A percentile compares a stretch with the other conserved stretches of the same genome.
These are phyloP conservation scores for Incumbomyces delicatus DNA, from an alignment of 2,329 filamentous ascomycete genomes.

Conservation along the genomic window DNA sequence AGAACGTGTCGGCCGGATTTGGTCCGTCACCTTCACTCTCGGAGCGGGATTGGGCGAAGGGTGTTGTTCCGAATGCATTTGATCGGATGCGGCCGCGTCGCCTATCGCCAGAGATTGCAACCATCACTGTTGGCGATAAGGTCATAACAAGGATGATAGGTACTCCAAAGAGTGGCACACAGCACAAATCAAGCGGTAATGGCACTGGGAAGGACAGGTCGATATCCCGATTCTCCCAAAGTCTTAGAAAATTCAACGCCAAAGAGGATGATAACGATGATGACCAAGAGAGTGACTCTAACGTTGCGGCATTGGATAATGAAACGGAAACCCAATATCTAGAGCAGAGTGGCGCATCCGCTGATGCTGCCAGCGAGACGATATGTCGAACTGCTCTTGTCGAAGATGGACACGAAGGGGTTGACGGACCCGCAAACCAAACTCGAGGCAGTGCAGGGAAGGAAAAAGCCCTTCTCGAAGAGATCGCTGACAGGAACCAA, in stretches of 20 bases:
- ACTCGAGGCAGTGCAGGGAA: constrained; percentile 4
- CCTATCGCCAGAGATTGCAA: constrained; percentile 54
- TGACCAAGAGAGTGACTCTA: constrained; percentile 23
- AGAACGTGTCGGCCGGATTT: neutral
- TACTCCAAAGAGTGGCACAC: constrained; percentile 22
- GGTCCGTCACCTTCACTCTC: too few species aligned
- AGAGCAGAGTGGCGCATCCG: constrained; percentile 1
- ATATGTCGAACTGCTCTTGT: neutral
- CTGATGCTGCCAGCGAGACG: neutral
- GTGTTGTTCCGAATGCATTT: constrained; percentile 50
- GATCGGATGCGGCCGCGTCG: constrained; percentile 57
- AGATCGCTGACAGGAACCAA: constrained; percentile 16
- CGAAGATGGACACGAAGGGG: neutral
- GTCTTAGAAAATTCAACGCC: constrained; percentile 12
- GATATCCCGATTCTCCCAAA: constrained; percentile 17
- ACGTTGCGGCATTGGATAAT: neutral
- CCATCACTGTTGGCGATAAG: constrained; percentile 62
- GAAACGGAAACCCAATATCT: neutral
- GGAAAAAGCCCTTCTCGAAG: constrained; percentile 18
- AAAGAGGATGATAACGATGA: constrained; percentile 25
- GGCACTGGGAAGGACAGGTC: constrained; percentile 1
- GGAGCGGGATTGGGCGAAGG: constrained; percentile 16
- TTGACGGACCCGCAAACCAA: neutral
- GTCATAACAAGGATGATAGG: constrained; percentile 59
- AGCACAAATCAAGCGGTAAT: constrained; percentile 1